phyloP scores from a whole-genome alignment of 768 basidiomycete genomes.

The Rhizopogon roseolus region DNA sequence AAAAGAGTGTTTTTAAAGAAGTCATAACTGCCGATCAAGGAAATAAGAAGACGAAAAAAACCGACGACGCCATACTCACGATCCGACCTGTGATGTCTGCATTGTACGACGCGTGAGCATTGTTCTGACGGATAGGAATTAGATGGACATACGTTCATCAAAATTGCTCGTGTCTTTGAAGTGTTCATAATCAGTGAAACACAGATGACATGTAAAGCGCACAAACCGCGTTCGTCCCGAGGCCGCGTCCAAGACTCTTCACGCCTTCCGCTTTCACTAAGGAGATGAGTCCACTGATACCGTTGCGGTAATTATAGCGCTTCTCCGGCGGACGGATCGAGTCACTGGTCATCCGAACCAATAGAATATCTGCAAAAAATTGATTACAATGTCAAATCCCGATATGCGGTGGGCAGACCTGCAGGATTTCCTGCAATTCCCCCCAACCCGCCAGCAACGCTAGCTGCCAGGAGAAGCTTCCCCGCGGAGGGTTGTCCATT shows the following conservation, averaged over 20 bases:
- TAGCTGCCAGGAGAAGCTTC: constrained; percentile 59
- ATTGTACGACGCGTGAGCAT: not conserved
- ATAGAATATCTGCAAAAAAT: constrained; percentile 51
- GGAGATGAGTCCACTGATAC: constrained; percentile 61
- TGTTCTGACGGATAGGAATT: not conserved
- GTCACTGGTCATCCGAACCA: constrained; percentile 90
- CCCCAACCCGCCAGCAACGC: constrained; percentile 73
- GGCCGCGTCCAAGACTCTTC: constrained; percentile 63
- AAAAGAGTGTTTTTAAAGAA: constrained; percentile 64
- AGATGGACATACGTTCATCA: constrained; percentile 63
- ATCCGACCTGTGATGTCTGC: constrained; percentile 78
- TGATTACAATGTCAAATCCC: not conserved
- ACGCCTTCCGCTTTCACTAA: constrained; percentile 69
- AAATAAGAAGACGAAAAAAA: not conserved
- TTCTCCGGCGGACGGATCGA: constrained; percentile 67
- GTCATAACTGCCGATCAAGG: constrained; percentile 52
- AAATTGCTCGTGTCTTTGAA: constrained; percentile 50
- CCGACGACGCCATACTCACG: constrained; percentile 46
- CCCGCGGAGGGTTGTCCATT: constrained; percentile 46
- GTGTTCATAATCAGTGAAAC: constrained; percentile 4
- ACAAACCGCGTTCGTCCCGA: constrained; percentile 74
- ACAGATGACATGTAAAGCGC: not conserved
- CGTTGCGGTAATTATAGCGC: constrained; percentile 76
- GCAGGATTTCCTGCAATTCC: constrained; percentile 85
- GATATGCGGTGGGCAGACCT: constrained; percentile 29